Percentiles rank a stretch among this genome's conserved stretches.
Evolutionary conservation across 225 moss, liverwort and hornwort genomes (phyloP).

Genomic region (Sphagnum contortum): DNA sequence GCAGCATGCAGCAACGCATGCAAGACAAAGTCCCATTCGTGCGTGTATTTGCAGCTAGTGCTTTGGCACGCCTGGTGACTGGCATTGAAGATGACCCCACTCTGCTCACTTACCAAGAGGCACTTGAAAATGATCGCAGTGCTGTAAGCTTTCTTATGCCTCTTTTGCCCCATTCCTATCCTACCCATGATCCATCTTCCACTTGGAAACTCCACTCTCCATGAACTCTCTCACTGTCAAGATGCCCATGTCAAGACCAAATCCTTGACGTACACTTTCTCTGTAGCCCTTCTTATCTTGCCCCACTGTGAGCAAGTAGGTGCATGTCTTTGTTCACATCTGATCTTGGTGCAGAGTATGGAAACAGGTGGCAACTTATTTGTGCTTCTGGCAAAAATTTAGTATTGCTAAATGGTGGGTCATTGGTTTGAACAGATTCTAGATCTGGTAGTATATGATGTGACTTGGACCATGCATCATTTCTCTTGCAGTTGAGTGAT

Average conservation of each 20-base stretch:
- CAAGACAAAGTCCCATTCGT: conserved; percentile 66
- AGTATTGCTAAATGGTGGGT: no score
- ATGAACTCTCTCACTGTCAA: no score
- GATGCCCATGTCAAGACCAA: no score
- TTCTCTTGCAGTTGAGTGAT: neutral
- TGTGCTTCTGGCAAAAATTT: no score
- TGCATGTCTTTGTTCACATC: neutral
- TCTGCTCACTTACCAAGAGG: conserved; percentile 51
- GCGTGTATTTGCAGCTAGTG: conserved; percentile 78
- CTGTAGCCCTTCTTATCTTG: neutral
- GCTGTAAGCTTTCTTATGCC: conserved; percentile 40
- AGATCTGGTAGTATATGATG: no score
- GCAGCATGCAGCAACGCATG: conserved; percentile 70
- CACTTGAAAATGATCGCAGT: conserved; percentile 64
- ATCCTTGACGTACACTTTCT: no score
- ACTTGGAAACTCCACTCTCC: no score
- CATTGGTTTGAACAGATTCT: no score
- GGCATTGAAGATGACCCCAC: conserved; percentile 59
- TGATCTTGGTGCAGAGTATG: no score
- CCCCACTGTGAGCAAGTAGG: conserved; percentile 1
- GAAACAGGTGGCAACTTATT: no score
- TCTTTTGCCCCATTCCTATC: conserved; percentile 4
- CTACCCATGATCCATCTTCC: neutral
- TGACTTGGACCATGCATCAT: no score
- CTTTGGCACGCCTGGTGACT: conserved; percentile 59